Base-by-base conservation (phyloP, 2,329 filamentous ascomycete species). In the Penicillium expansum region DNA sequence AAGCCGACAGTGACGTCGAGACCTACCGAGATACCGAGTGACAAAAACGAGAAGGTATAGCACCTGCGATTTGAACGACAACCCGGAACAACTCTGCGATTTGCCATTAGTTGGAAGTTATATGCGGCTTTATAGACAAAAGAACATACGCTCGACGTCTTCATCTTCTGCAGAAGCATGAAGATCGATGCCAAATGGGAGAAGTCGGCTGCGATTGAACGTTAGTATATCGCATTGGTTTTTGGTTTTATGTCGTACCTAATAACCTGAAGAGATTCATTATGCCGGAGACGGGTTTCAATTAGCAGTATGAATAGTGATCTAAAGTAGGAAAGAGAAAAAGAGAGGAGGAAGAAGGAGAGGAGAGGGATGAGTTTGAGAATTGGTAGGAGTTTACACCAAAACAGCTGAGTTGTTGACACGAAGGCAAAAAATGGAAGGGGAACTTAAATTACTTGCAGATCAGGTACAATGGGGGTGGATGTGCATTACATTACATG, bases 31-130 rank as follows among this genome's bases (percentile, higher is more conserved):
- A 77, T 99, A 99, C 71, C 94, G 86, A 61, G 92, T 96, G 42
- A 95, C 74, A 77, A 99, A 99, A 69, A 99, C 94, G 43, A 96
- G 80, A 66, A 97, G 82, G 78, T 99, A 99, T 56, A 99, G 84
- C 49, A 88, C 91, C 83, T 99, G 94, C 60, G 93, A 97, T 76
- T 99, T 99, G 84, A 99, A 97, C 16, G 94, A 99, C 77, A 99
- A 93, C 68, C 94, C 94, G 41, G 93, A 88, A 75, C 92, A 96
- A 82, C 92, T 97, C 93, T 97, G 52, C 32, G 59, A 27, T 39
- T 22, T 22, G 14, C 18, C 11, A 51, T 64, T 51, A 63, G 59
- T 44, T 54, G 37, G n/a, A 29, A 18, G 27, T 27, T 22, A 6
- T 29, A 38, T 20, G 38, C 22, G 27, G 18, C 22, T 29, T 33